Conservation (phyloP, 306 rosid species). For the Luffa acutangula region DNA sequence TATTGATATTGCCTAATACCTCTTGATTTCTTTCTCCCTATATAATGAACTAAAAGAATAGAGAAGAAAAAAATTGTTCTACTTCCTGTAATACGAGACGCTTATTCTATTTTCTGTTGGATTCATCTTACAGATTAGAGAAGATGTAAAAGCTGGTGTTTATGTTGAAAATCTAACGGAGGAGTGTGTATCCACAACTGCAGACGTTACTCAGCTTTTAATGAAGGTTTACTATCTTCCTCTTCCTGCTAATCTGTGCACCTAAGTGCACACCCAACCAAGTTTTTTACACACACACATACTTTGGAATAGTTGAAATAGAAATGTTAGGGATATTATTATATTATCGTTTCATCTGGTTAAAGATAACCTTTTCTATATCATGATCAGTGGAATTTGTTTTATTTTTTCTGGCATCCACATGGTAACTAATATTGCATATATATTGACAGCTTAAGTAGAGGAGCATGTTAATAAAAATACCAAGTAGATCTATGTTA, state of each 20-base stretch:
- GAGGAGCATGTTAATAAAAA: neutral
- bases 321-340: neutral
- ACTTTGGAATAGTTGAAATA: neutral
- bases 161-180: slow-evolving; percentile 94
- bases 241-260: neutral
- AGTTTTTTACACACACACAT: neutral
- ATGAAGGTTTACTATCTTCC: slow-evolving; percentile 50
- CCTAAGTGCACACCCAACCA: neutral
- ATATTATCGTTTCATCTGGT: neutral
- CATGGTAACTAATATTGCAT: neutral
- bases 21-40: neutral
- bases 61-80: neutral
- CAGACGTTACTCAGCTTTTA: slow-evolving; percentile 68
- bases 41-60: neutral
- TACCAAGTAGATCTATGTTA: neutral
- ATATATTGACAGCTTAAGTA: neutral
- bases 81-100: slow-evolving; percentile 1
- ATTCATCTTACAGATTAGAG: slow-evolving; percentile 58
- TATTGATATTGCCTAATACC: neutral
- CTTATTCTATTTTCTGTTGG: slow-evolving; percentile 11
- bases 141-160: slow-evolving; percentile 97
- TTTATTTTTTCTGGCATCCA: neutral
- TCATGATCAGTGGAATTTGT: neutral
- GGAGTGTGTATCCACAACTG: slow-evolving; percentile 55
- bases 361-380: neutral